phyloP scores from a whole-genome alignment of 805 yeast species.

The Scheffersomyces amazonensis region DNA sequence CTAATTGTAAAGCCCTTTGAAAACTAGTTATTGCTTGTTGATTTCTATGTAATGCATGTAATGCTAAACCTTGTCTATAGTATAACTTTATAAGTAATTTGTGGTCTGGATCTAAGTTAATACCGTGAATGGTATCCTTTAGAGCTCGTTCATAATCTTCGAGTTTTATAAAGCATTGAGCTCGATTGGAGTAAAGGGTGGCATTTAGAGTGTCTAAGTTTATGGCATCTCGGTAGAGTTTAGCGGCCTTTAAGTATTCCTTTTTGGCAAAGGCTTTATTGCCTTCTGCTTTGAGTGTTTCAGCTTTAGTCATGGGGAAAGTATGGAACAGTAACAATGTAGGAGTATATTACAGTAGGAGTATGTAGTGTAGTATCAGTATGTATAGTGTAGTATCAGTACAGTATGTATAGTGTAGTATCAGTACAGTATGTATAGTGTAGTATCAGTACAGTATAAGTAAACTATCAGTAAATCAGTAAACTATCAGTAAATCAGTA shows the following conservation, averaged over 20 bases:
- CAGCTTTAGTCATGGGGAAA: slow-evolving; percentile 15
- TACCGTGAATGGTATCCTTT: slow-evolving; percentile 49
- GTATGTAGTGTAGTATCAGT: too few relatives aligned
- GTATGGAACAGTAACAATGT: too few relatives aligned
- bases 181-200: slow-evolving; percentile 62
- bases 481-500: too few relatives aligned
- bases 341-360: too few relatives aligned
- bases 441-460: too few relatives aligned
- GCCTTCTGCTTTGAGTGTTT: slow-evolving; percentile 43
- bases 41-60: slow-evolving; percentile 21
- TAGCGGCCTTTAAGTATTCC: slow-evolving; percentile 49
- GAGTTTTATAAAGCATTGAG: slow-evolving; percentile 60
- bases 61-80: slow-evolving; percentile 49
- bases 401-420: too few relatives aligned
- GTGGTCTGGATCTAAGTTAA: slow-evolving; percentile 24
- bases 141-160: slow-evolving; percentile 48
- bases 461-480: too few relatives aligned
- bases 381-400: too few relatives aligned
- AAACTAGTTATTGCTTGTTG: slow-evolving; percentile 26
- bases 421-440: too few relatives aligned
- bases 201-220: slow-evolving; percentile 47
- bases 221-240: slow-evolving; percentile 56
- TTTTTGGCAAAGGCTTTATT: slow-evolving; percentile 48
- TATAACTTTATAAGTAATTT: slow-evolving; percentile 45
- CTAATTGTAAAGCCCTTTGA: slow-evolving; percentile 36